Evolutionary conservation across 164 flowering plant species (phyloP), one percentile per base, ranked within the genome.

Genomic region (Kalanchoe fedtschenkoi): DNA sequence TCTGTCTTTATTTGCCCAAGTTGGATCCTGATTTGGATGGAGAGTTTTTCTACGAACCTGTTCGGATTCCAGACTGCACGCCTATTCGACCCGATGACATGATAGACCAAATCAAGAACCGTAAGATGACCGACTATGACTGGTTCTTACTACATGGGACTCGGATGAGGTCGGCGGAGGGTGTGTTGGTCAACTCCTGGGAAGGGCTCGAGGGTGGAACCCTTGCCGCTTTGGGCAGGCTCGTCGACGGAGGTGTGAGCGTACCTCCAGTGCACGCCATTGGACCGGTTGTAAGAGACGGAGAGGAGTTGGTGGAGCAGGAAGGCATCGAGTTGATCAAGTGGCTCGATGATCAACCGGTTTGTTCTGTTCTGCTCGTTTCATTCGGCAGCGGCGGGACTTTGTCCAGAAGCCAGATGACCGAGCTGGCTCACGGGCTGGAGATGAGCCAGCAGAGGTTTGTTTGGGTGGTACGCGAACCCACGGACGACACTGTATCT

Each of bases 351-450:
- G 19, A 16, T n/a, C 63, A 66, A 22, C 63, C 63, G 1, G 5
- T 4, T 7, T 57, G 21, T 2, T 59, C 63, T 0, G 69, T 66
- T n/a, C 38, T 66, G 6, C 59, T 42, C 38, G 59, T 66, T 6
- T 66, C 69, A 21, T 66, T 66, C 6, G 69, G 64, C 6, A 66
- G 63, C 16, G 69, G 58, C n/a, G 63, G 64, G 34, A 59, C 63
- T n/a, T 17, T 61, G 6, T 44, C 58, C 2, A 11, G 1, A 22
- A 43, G 46, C 17, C 63, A 66, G 24, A 19, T 46, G 3, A 37
- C 32, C 6, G 69, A 66, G 43, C 32, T 59, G 37, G 69, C 63
- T 11, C 21, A 24, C 15, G 69, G 69, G 3, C 33, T 66, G 35
- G 64, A 60, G 30, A 34, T 13, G 38, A 58, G 61, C 35, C n/a